Conservation (phyloP, 2,329 filamentous ascomycete genomes). For the Penicillium sclerotigenum region DNA sequence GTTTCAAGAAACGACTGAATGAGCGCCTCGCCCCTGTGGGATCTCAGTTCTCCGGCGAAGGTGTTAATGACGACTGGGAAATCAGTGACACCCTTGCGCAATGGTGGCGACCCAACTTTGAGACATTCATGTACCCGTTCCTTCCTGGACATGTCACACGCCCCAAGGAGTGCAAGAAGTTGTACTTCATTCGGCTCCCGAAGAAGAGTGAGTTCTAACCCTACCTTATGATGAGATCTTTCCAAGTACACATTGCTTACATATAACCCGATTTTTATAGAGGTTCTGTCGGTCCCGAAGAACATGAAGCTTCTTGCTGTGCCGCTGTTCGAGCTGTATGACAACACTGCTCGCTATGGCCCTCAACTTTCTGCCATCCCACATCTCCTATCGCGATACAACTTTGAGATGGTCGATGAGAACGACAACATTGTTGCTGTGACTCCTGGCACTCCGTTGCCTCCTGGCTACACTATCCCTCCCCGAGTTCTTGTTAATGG, state of each 20-base stretch:
- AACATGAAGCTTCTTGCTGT: conserved; percentile 99
- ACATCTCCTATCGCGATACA: conserved; percentile 89
- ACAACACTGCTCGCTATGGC: conserved; percentile 91
- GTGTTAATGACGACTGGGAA: conserved; percentile 89
- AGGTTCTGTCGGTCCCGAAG: conserved; percentile 93
- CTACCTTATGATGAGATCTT: not conserved
- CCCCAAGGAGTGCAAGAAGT: conserved; percentile 98
- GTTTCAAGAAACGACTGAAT: conserved; percentile 92
- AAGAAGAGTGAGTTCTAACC: conserved; percentile 67
- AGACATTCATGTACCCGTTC: conserved; percentile 99
- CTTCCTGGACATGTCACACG: conserved; percentile 92
- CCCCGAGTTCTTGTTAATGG: conserved; percentile 63
- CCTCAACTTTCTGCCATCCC: conserved; percentile 95
- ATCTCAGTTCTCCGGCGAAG: conserved; percentile 73
- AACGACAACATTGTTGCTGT: conserved; percentile 79
- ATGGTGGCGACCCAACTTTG: conserved; percentile 99
- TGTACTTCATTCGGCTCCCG: conserved; percentile 94
- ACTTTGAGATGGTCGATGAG: conserved; percentile 97
- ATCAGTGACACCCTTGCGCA: conserved; percentile 92
- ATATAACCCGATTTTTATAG: conserved; percentile 45
- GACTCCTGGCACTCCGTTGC: conserved; percentile 69
- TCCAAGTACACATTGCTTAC: not conserved
- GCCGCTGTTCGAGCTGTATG: conserved; percentile 94
- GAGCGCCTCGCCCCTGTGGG: conserved; percentile 92
- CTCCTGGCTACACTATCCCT: conserved; percentile 57